Evolutionary conservation across 371 early-diverging fungal genomes (phyloP), one percentile per base, ranked within the genome.

Genomic region (Mucor piriformis): DNA sequence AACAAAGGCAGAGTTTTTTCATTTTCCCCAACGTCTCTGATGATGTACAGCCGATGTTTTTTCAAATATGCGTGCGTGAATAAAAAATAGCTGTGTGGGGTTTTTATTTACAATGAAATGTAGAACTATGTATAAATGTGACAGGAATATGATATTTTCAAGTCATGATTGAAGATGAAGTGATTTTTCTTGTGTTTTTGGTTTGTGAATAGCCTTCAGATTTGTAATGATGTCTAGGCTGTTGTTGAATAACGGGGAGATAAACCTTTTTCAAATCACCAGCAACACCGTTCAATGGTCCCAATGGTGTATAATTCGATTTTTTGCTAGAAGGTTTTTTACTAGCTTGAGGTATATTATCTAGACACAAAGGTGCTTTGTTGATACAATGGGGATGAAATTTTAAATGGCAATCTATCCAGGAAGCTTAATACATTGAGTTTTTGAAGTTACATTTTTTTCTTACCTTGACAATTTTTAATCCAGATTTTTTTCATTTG

Each of bases 381-480:
- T 49, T 29, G 12, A 24, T 32, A 29, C 49, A 49, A 10, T 32
- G 32, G n/a, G 32, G 49, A 32, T 49, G 49, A 16, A 29, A 49
- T n/a, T 49, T 49, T 16, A 49, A 49, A 3, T 61, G 54, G 21
- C 61, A 61, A 12, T 50, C 61, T 48, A 29, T n/a, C n/a, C n/a
- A n/a, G n/a, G n/a, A n/a, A n/a, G n/a, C n/a, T n/a, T n/a, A n/a
- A n/a, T n/a, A n/a, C n/a, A n/a, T n/a, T n/a, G n/a, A n/a, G n/a
- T n/a, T n/a, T n/a, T n/a, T n/a, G n/a, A n/a, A n/a, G n/a, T n/a
- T n/a, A n/a, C n/a, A n/a, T n/a, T 8, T 11, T 4, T 23, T 23
- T 6, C 20, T 27, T 54, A 55, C 61, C 61, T 54, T 54, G 48
- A 34, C 61, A 61, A 29, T 16, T 29, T 43, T 54, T 61, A 7